Conservation (phyloP, 2,329 filamentous ascomycete genomes). For the Hypoxylon sp. region DNA sequence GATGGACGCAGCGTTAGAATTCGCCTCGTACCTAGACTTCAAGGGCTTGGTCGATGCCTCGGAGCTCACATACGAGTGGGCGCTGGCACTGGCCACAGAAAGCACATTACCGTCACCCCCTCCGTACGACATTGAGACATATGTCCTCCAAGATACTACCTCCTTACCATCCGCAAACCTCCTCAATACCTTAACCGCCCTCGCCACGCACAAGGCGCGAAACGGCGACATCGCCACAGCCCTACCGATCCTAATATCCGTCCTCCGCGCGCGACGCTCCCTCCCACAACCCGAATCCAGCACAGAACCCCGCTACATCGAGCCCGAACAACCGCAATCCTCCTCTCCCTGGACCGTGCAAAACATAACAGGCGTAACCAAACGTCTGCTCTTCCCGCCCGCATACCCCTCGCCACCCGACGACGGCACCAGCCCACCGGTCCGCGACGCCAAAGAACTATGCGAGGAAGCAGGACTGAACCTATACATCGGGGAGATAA, state of each 20-base stretch:
- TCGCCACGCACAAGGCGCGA: conserved; percentile 80
- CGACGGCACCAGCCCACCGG: conserved; percentile 73
- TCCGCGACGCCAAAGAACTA: conserved; percentile 69
- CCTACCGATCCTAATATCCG: conserved; percentile 84
- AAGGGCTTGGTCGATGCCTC: conserved; percentile 73
- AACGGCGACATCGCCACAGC: conserved; percentile 72
- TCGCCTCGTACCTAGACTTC: conserved; percentile 85
- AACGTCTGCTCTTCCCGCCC: conserved; percentile 56
- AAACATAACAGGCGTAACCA: conserved; percentile 43
- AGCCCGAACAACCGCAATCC: background rate
- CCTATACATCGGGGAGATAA: conserved; percentile 92
- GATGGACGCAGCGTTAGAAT: conserved; percentile 82
- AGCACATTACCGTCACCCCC: conserved; percentile 46
- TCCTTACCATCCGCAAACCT: conserved; percentile 75
- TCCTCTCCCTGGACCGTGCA: conserved; percentile 37
- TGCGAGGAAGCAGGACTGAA: conserved; percentile 89
- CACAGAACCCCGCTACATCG: conserved; percentile 4
- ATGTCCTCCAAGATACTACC: conserved; percentile 68
- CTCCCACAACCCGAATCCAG: conserved; percentile 48
- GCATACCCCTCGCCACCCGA: conserved; percentile 75
- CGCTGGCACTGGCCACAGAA: conserved; percentile 75
- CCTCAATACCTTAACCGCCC: conserved; percentile 75
- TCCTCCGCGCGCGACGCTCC: conserved; percentile 79
- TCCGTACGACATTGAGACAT: conserved; percentile 69
- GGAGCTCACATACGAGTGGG: conserved; percentile 77